Percentiles rank a stretch among this genome's conserved stretches.
phyloP scores from a whole-genome alignment of 345 rosid species.

The Populus davidiana region DNA sequence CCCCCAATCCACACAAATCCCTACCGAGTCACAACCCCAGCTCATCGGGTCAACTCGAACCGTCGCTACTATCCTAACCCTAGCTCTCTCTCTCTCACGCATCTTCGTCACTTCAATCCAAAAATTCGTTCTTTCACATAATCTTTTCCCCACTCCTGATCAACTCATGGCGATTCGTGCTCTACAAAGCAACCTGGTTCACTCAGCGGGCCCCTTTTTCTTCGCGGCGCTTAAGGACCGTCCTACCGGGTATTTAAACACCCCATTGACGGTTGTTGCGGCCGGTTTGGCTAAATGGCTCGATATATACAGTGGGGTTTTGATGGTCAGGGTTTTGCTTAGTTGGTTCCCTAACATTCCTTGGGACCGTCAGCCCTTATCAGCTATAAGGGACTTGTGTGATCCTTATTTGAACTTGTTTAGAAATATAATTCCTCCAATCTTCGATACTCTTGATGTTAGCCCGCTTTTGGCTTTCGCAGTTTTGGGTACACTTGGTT shows the following conservation, averaged over 20 bases:
- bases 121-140: conserved; percentile 19
- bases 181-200: conserved; percentile 23
- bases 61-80: conserved; percentile 13
- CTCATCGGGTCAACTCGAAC: conserved; percentile 28
- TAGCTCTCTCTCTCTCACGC: conserved; percentile 12
- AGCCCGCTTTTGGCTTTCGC: conserved; percentile 87
- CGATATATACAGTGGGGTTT: conserved; percentile 77
- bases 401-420: conserved; percentile 89
- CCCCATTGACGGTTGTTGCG: conserved; percentile 79
- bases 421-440: conserved; percentile 75
- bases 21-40: not conserved
- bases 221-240: conserved; percentile 58
- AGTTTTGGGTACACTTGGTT: conserved; percentile 64
- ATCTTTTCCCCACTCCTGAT: conserved; percentile 27
- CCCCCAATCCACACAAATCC: conserved; percentile 3
- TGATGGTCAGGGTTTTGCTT: conserved; percentile 88
- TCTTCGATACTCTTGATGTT: conserved; percentile 73
- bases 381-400: conserved; percentile 76
- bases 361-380: conserved; percentile 82
- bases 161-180: conserved; percentile 26
- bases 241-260: conserved; percentile 53
- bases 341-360: conserved; percentile 96
- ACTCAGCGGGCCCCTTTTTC: conserved; percentile 48
- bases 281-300: conserved; percentile 87
- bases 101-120: not conserved